These are phyloP conservation scores for Ustanciosporium gigantosporum DNA, from an alignment of 1,284 basidiomycete genomes.

Conservation along the genomic window DNA sequence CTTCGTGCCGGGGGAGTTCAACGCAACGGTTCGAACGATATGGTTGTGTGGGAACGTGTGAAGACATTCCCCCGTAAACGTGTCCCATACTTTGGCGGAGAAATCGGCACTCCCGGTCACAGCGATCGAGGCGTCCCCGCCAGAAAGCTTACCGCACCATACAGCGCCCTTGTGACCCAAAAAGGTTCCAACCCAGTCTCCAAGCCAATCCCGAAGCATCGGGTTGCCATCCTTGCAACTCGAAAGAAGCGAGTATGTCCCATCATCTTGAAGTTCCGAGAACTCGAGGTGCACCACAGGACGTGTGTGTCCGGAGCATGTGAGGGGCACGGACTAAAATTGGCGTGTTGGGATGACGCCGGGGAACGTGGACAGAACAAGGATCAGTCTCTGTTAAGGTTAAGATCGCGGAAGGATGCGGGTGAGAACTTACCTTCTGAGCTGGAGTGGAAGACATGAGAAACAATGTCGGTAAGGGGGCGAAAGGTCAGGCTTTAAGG, in stretches of 20 bases:
- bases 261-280: slow-evolving; percentile 72
- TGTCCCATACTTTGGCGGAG: slow-evolving; percentile 98
- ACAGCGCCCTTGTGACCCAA: slow-evolving; percentile 97
- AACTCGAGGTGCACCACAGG: slow-evolving; percentile 93
- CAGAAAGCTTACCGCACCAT: slow-evolving; percentile 94
- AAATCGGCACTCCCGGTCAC: slow-evolving; percentile 96
- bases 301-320: slow-evolving; percentile 68
- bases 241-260: slow-evolving; percentile 56
- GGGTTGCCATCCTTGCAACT: slow-evolving; percentile 61
- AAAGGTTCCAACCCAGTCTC: slow-evolving; percentile 98
- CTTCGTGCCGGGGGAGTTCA: slow-evolving; percentile 71
- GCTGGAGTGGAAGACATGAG: slow-evolving; percentile 24
- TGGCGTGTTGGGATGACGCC: too few species aligned
- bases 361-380: too few species aligned
- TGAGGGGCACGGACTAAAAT: slow-evolving; percentile 61
- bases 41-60: slow-evolving; percentile 97
- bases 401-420: too few species aligned
- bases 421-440: slow-evolving; percentile 14
- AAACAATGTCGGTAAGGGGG: too few species aligned
- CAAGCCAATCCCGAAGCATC: slow-evolving; percentile 65
- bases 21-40: slow-evolving; percentile 91
- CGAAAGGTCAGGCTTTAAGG: too few species aligned
- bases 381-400: too few species aligned
- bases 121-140: slow-evolving; percentile 69
- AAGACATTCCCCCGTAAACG: slow-evolving; percentile 79